Base-by-base conservation (phyloP, 192 early-diverging fungal genomes). In the Chytriomyces sp. region DNA sequence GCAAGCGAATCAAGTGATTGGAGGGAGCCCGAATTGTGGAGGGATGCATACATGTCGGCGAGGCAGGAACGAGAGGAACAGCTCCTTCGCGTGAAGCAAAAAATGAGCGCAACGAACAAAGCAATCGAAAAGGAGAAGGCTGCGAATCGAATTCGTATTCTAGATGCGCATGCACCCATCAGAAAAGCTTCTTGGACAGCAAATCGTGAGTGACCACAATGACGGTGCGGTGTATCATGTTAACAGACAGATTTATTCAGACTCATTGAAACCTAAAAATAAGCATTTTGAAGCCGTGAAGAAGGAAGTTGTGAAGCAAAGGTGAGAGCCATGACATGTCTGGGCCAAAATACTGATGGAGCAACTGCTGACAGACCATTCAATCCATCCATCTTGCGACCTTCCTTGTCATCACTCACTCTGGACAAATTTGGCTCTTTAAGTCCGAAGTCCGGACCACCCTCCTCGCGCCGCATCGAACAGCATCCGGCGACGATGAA, bases 21-120 rank as follows among this genome's bases (percentile, higher is more conserved):
- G 5, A n/a, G 40, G 39, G 68, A 70, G 57, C 68, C 68, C 14
- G 26, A 19, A 6, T 28, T 37, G 22, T 70, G 68, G 68, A 8
- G 68, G 19, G 25, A 59, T 14, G 17, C 39, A 25, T 68, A 68
- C 52, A 19, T 65, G 41, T 38, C 52, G 19, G 59, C 12, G 52
- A 70, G 59, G 30, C 8, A 59, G 8, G 68, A 70, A 59, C 68
- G 57, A 14, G 68, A 70, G 7, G 68, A 70, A 1, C 19, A 59
- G 31, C 33, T 70, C 8, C 26, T 59, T 8, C 31, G 56, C 4
- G 68, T 59, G 4, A 70, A 59, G 33, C 19, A 30, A 14, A 56
- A 31, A 7, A 70, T 70, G 32, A 38, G 28, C 8, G 25, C 37
- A 26, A 33, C 68, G 4, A 31, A 70, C 55, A 70, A 59, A 39